Base-by-base conservation (phyloP, 1,284 basidiomycete species). In the Hortiboletus rubellus region DNA sequence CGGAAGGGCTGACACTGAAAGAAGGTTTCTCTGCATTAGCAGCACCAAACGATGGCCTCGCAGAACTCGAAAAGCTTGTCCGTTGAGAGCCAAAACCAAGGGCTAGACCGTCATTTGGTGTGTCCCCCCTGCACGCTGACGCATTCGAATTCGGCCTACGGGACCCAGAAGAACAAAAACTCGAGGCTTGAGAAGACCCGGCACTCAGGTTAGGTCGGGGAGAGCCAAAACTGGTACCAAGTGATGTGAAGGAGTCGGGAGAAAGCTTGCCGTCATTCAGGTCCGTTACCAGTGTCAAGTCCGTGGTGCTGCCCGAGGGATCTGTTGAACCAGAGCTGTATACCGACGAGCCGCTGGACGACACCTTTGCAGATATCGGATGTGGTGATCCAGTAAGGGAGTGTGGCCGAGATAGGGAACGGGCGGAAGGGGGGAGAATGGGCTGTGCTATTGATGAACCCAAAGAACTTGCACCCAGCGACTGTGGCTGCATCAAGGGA, bases 361-460 rank as follows among this genome's bases (percentile, higher is more conserved):
- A 55, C 17, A 59, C 58, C 34, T 61, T 61, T 22, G 67, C 49
- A 17, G 63, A 65, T 46, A 60, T 50, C 15, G 50, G 46, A 42
- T 56, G 66, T 17, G 69, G 69, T n/a, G 72, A 70, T 22, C 66
- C 66, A 14, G 66, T 55, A 22, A 72, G 60, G 11, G 69, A 72
- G 42, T 60, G 72, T 33, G 69, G 59, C 27, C 55, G 63, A 4
- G 70, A 70, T n/a, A 69, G 48, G 4, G 69, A 59, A 43, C 54
- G 61, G 17, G 65, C 49, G n/a, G 66, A 50, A 36, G 69, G 44
- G 9, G 66, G 47, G 3, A 60, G 57, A 12, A 68, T 52, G 10
- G 70, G 50, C 33, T 70, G 70, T 31, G 57, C 14, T 15, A 64
- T 46, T 17, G 65, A 55, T 42, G 57, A 15, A 5, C 44, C 52